Evolutionary conservation across 2,329 filamentous ascomycete species (phyloP), one percentile per base, ranked within the genome.

Genomic region (Zymoseptoria ardabiliae): DNA sequence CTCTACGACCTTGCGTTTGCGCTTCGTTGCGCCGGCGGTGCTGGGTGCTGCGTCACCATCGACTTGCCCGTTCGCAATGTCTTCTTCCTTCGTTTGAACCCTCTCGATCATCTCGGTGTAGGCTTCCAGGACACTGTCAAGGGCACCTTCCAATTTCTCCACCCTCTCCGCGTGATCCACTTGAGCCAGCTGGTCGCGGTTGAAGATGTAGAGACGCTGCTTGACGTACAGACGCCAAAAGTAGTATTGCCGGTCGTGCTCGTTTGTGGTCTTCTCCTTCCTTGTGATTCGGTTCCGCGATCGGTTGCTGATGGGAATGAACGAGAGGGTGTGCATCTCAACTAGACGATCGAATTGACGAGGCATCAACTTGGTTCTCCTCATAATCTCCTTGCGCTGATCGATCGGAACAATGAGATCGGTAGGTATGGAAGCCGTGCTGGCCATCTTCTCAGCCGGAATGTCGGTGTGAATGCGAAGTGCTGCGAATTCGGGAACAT

Each of bases 141-240:
- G 76, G 0, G 87, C 87, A 65, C 88, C 82, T 54, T 89, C 83
- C 3, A 95, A 77, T 77, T 88, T 90, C 59, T 89, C 82, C 7
- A 88, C 83, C 41, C 88, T 81, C 72, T 93, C 89, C 0, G 76
- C 72, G 4, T 78, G 77, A 57, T 90, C 88, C 49, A 93, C 75
- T 72, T 92, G 86, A 45, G 83, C 81, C 11, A 95, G 78, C 2
- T 82, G 75, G 66, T 92, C 87, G 59, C 81, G 82, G 69, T 94
- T 93, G 67, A 91, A 88, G 51, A 83, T 81, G 71, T 89, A 91
- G 3, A 95, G 77, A 41, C 90, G 79, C 68, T 89, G 83, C 76
- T 94, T 94, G n/a, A 87, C 84, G 50, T 90, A 78, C 22, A 93
- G 73, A 28, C 86, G 79, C 88, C 89, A 95, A 51, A 90, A 81